Evolutionary conservation across 352 stramenopile species (phyloP), one percentile per base, ranked within the genome.

Genomic region (Peronospora destructor): DNA sequence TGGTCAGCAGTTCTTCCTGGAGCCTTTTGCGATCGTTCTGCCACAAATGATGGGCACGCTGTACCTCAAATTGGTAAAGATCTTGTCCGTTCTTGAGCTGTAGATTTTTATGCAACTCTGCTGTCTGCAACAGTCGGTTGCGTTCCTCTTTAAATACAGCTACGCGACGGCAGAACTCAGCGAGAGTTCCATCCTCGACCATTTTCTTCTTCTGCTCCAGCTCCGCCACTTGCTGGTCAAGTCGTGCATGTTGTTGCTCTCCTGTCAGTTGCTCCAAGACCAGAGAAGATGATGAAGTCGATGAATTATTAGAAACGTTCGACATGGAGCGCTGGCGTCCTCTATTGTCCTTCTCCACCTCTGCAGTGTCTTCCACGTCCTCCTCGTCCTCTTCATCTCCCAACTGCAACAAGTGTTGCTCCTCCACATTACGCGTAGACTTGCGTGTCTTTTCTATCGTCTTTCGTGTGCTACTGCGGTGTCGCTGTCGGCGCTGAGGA

Each of bases 71-170:
- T n/a, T 65, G 70, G 49, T 85, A 83, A 10, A 91, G 63, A 32
- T 91, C 77, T 39, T 85, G 57, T 38, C 69, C 74, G 61, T 91
- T 91, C 53, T 87, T 87, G n/a, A 91, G 61, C 64, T 91, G 81
- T 21, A 91, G 55, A 45, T 83, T 84, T 56, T 87, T 85, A 63
- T 91, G 81, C 56, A 83, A 76, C 56, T 89, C 75, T 2, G 81
- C 81, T 0, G 64, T 82, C 53, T 89, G 72, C 35, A 91, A 61
- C 49, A 87, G 46, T 4, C 73, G 72, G 34, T 84, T 86, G 46
- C 76, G 73, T 45, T 91, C 78, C 35, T 89, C 76, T 52, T 91
- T 91, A 49, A 87, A 91, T 41, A 85, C 81, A 11, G 73, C 76
- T 23, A 88, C 78, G n/a, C 80, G 80, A 13, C 80, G 77, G 30